Evolutionary conservation across 1,139 yeast species (phyloP), one percentile per base, ranked within the genome.

Genomic region (Pichia sp.): DNA sequence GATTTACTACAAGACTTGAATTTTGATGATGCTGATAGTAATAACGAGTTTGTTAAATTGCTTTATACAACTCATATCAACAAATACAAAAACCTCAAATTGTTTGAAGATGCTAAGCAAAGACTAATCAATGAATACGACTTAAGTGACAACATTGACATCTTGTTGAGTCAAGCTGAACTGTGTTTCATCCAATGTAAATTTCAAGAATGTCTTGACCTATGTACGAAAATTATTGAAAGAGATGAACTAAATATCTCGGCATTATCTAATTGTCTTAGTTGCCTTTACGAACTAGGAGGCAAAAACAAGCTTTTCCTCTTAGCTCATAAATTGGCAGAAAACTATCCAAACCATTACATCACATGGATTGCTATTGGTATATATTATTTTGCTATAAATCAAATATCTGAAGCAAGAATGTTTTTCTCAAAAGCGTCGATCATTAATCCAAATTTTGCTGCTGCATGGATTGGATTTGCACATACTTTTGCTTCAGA

Each of bases 401-500:
- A 73, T 47, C 84, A 83, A 56, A 69, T 84, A 12, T 62, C 79
- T 6, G 97, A 89, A 52, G 96, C 97, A 0, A 69, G 98, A 43
- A 74, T 84, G 49, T 86, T 76, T 58, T 93, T 89, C 61, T 80
- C 93, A 42, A 89, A 86, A 59, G 91, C 97, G 0, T 86, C 97
- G 0, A 71, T 88, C 52, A 63, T 89, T 50, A 83, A 86, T 52
- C 95, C 98, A 1, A 84, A 82, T 51, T 88, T 85, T 64, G 95
- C 95, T 0, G 93, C 85, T 42, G 96, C 97, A 1, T 93, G 98
- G 98, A 79, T 93, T 36, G 98, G 97, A 1, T 93, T 93, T 67
- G 97, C 97, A 1, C 97, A 91, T 58, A 89, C 98, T 0, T 93
- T 88, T 71, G 96, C 96, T 0, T 83, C 85, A 2, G 98, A 93